Evolutionary conservation across 2,329 filamentous ascomycete species (phyloP).

Genomic region (Cercospora zeina): DNA sequence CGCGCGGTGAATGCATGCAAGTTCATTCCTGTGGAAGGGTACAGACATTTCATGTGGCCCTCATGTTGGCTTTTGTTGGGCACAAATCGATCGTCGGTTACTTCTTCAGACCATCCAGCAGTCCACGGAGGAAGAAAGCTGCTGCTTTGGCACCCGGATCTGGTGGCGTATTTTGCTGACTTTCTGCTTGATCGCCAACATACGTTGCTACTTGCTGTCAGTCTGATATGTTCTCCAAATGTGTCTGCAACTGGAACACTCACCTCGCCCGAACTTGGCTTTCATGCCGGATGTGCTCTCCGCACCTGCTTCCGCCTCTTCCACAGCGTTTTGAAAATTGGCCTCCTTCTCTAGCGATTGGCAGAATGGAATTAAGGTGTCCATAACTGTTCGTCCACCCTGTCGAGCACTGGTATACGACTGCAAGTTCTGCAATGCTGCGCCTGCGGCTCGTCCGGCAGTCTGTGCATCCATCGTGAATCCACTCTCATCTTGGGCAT

Average conservation of each 20-base stretch:
- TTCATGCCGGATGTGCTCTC: conserved; percentile 42
- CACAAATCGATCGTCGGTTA: background rate
- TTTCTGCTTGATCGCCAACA: conserved; percentile 38
- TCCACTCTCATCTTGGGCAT: conserved; percentile 30
- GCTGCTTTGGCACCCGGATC: conserved; percentile 44
- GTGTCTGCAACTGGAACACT: conserved; percentile 13
- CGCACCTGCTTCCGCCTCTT: conserved; percentile 39
- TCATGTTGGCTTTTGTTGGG: background rate
- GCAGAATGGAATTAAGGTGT: conserved; percentile 43
- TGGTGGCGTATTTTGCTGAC: conserved; percentile 35
- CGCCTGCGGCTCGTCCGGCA: conserved; percentile 37
- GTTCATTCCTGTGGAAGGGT: background rate
- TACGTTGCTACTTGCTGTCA: conserved; percentile 35
- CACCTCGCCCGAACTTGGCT: conserved; percentile 41
- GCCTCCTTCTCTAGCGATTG: conserved; percentile 36
- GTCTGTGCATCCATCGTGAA: conserved; percentile 33
- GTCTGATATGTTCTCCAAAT: background rate
- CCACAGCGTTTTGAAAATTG: conserved; percentile 36
- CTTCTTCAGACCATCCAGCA: conserved; percentile 32
- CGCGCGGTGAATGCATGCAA: background rate
- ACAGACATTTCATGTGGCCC: background rate
- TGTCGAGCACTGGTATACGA: conserved; percentile 41
- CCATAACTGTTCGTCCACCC: conserved; percentile 44
- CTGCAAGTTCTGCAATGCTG: conserved; percentile 48
- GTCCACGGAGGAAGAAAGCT: conserved; percentile 40